Conservation (phyloP, 257 asterid genomes). For the Striga asiatica region DNA sequence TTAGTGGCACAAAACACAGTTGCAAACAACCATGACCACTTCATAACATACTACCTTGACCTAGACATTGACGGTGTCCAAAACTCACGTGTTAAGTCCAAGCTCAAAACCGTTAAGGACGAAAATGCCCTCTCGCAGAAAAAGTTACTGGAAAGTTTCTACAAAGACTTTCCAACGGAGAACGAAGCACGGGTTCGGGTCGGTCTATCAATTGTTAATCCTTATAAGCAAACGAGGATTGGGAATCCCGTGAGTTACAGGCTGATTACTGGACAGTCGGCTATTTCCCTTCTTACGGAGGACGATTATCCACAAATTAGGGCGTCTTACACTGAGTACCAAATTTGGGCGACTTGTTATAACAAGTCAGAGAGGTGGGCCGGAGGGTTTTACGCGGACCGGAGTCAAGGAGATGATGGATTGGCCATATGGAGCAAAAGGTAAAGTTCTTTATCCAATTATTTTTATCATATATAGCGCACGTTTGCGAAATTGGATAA, state of each 20-base stretch:
- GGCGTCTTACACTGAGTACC: slow-evolving; percentile 53
- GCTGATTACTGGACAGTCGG: slow-evolving; percentile 42
- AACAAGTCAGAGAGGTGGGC: slow-evolving; percentile 64
- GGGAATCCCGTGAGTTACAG: slow-evolving; percentile 50
- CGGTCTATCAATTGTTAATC: slow-evolving; percentile 44
- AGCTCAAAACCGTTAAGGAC: slow-evolving; percentile 22
- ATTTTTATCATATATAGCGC: too few species aligned
- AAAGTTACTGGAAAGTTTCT: slow-evolving; percentile 50
- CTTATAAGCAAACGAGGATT: slow-evolving; percentile 40
- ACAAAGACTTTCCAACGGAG: slow-evolving; percentile 37
- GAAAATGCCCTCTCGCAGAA: slow-evolving; percentile 27
- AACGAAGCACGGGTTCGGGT: slow-evolving; percentile 22
- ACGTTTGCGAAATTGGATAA: too few species aligned
- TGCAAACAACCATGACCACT: slow-evolving; percentile 59
- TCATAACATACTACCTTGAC: slow-evolving; percentile 55
- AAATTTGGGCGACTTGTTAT: slow-evolving; percentile 48
- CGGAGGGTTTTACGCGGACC: slow-evolving; percentile 50
- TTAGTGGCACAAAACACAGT: slow-evolving; percentile 42
- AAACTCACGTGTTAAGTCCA: slow-evolving; percentile 43
- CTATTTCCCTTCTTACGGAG: slow-evolving; percentile 25
- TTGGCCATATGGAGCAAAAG: slow-evolving; percentile 48
- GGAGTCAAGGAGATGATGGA: slow-evolving; percentile 66
- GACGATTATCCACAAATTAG: slow-evolving; percentile 58
- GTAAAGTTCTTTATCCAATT: too few species aligned
- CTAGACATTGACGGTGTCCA: slow-evolving; percentile 48